Evolutionary conservation across 441 rosid species (phyloP).

Genomic region (Raphanus hybrid): DNA sequence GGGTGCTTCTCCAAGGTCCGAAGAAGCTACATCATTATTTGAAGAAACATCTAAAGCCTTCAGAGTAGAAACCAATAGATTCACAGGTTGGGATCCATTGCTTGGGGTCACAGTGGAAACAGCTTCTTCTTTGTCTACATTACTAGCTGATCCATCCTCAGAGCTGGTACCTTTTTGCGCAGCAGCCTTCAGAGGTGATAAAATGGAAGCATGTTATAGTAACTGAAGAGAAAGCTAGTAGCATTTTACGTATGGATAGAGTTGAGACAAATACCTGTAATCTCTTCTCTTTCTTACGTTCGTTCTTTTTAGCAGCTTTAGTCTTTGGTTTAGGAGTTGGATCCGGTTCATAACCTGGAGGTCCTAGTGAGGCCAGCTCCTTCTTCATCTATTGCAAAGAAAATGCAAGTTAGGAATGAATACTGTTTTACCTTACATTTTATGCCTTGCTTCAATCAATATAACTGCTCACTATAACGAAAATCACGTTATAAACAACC

Average conservation of each 20-base stretch:
- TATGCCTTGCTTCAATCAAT: background rate
- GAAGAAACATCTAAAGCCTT: slow-evolving; percentile 67
- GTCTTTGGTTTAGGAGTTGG: slow-evolving; percentile 69
- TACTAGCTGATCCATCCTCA: slow-evolving; percentile 48
- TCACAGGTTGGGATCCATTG: slow-evolving; percentile 50
- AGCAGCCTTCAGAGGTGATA: slow-evolving; percentile 62
- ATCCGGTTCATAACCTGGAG: slow-evolving; percentile 88
- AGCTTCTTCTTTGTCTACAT: slow-evolving; percentile 47
- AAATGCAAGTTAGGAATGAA: slow-evolving; percentile 10
- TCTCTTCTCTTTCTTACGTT: slow-evolving; percentile 93
- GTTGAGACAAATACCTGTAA: slow-evolving; percentile 63
- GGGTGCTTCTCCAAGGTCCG: slow-evolving; percentile 48
- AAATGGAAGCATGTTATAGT: background rate
- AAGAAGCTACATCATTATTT: slow-evolving; percentile 42
- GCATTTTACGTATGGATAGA: slow-evolving; percentile 21
- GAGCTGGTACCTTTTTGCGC: slow-evolving; percentile 64
- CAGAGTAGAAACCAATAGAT: slow-evolving; percentile 69
- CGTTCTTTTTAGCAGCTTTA: slow-evolving; percentile 85
- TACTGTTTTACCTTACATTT: background rate
- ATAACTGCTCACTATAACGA: background rate
- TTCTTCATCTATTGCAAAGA: slow-evolving; percentile 64
- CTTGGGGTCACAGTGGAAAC: slow-evolving; percentile 34
- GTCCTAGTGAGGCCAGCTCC: slow-evolving; percentile 73
- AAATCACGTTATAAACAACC: background rate
- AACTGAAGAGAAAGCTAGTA: slow-evolving; percentile 13